These are phyloP conservation scores for Phialophora tarda DNA, from an alignment of 2,329 filamentous ascomycete species.

Conservation along the genomic window DNA sequence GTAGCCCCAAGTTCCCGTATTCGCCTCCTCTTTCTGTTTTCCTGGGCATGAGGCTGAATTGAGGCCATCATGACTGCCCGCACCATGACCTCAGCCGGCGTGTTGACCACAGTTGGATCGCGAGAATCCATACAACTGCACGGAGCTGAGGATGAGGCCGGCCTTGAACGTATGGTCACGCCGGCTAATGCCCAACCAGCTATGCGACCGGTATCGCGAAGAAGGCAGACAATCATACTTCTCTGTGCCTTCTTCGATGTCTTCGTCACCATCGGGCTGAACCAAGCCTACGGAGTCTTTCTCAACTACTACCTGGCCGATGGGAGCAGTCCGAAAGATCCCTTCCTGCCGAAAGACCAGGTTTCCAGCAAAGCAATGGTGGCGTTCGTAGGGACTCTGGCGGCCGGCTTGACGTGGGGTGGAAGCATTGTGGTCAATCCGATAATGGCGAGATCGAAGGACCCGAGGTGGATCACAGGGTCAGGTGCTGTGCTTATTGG, in stretches of 20 bases:
- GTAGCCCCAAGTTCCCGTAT: not conserved
- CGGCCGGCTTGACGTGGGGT: constrained; percentile 57
- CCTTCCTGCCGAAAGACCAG: constrained; percentile 47
- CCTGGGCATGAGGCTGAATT: not conserved
- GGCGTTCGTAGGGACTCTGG: constrained; percentile 57
- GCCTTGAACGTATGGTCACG: constrained; percentile 24
- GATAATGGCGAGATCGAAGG: constrained; percentile 52
- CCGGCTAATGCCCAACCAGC: constrained; percentile 36
- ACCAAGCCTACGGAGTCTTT: constrained; percentile 58
- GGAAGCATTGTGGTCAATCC: constrained; percentile 59
- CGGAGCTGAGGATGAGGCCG: constrained; percentile 22
- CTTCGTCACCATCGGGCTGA: constrained; percentile 57
- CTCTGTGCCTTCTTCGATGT: constrained; percentile 54
- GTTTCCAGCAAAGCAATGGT: constrained; percentile 51
- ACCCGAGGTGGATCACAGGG: constrained; percentile 49
- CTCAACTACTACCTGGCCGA: constrained; percentile 54
- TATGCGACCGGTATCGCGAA: constrained; percentile 47
- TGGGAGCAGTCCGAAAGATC: constrained; percentile 45
- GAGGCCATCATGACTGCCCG: not conserved
- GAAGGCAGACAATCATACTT: constrained; percentile 53
- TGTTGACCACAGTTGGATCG: not conserved
- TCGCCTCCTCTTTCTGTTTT: not conserved
- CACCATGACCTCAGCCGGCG: not conserved
- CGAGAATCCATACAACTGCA: constrained; percentile 25
- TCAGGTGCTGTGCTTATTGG: constrained; percentile 52